Base-by-base conservation (phyloP, 1,284 basidiomycete species). In the Agroathelia rolfsii region DNA sequence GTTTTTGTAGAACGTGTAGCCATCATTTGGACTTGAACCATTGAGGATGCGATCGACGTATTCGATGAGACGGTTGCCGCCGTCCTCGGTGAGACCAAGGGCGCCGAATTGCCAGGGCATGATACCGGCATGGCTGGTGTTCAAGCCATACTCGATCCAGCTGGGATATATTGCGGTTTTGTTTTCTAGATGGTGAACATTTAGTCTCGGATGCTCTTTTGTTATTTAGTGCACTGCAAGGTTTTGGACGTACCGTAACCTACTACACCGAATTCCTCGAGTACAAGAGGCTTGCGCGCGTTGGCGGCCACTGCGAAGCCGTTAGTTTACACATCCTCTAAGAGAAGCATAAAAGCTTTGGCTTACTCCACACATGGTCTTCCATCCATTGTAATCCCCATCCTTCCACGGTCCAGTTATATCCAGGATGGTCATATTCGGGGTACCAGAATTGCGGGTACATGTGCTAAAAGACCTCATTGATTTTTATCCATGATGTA, bases 91-190 rank as follows among this genome's bases (percentile, higher is more conserved):
- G 32, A 73, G 50, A 16, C 61, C 62, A 4, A 68, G 47, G 35
- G 58, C 52, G 8, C 71, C 69, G 39, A 68, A 72, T 50, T 75
- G 70, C 70, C 70, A 75, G 1, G 68, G 69, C 58, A 74, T 63
- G 34, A 73, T 69, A 1, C 72, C 69, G 28, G 53, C 66, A 50
- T 72, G 68, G 14, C 62, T 52, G 4, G 66, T 67, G 21, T 64
- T 56, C 24, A 73, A 46, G 6, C 68, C 69, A 20, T 48, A 51
- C 11, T 61, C 41, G 3, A 73, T 65, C 71, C 71, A 75, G 1
- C 43, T 45, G 3, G 69, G 63, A 41, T 72, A 75, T 11, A 68
- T 61, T 0, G 49, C 43, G 0, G 66, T 61, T 46, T 72, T 69
- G 46, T 72, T 72, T 25, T 58, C 68, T 71, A n/a, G n/a, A 6